These are phyloP conservation scores for Beverwykella pulmonaria DNA, from an alignment of 495 filamentous ascomycete genomes.

Conservation along the genomic window DNA sequence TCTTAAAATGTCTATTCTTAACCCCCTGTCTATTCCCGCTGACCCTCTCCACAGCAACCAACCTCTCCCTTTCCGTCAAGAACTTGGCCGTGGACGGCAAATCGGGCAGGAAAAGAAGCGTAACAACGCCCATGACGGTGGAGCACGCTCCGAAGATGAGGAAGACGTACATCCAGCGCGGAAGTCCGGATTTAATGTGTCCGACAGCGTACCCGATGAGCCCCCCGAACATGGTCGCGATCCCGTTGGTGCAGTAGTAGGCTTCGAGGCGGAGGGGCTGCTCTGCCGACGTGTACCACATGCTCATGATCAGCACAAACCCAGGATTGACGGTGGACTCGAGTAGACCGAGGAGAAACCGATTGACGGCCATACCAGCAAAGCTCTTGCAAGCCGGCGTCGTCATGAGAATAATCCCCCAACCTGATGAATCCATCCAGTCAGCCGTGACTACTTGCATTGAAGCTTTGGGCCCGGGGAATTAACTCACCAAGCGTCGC, in stretches of 20 bases:
- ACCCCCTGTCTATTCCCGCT: slow-evolving; percentile 51
- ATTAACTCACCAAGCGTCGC: slow-evolving; percentile 36
- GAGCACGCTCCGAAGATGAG: slow-evolving; percentile 53
- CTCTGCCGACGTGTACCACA: slow-evolving; percentile 60
- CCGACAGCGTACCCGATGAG: slow-evolving; percentile 56
- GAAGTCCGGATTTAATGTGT: slow-evolving; percentile 51
- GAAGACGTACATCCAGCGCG: slow-evolving; percentile 55
- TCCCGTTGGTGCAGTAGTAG: slow-evolving; percentile 60
- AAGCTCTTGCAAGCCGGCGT: slow-evolving; percentile 54
- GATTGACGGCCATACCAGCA: slow-evolving; percentile 39
- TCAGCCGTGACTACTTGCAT: no score
- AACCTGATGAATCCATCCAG: slow-evolving; percentile 37
- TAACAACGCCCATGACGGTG: slow-evolving; percentile 45
- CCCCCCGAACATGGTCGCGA: slow-evolving; percentile 57
- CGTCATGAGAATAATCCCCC: slow-evolving; percentile 51
- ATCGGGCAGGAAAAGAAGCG: slow-evolving; percentile 50
- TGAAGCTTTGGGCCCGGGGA: no score
- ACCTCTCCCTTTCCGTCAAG: slow-evolving; percentile 48
- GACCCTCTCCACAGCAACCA: slow-evolving; percentile 52
- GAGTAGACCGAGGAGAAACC: slow-evolving; percentile 40
- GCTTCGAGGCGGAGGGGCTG: slow-evolving; percentile 59
- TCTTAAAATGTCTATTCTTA: slow-evolving; percentile 54
- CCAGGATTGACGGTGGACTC: slow-evolving; percentile 53
- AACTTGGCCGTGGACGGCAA: slow-evolving; percentile 53
- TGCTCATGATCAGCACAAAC: slow-evolving; percentile 59